A percentile compares a stretch with the other conserved stretches of the same genome.
Conservation (phyloP, 1,284 basidiomycete species). For the Takashimella koratensis region DNA sequence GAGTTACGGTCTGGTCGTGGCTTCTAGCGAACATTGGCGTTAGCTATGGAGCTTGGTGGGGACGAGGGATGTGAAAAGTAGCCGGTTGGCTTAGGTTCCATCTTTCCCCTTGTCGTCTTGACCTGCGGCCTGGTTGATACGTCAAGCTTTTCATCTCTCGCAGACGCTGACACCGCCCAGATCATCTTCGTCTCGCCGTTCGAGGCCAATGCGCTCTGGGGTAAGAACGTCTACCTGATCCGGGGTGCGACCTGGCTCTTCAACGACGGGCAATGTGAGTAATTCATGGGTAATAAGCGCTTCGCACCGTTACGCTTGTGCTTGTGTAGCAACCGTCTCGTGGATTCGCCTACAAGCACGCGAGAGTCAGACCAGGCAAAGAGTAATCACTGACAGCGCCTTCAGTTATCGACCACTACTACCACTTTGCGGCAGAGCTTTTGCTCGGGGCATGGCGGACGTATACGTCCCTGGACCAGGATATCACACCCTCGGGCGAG, state of each 20-base stretch:
- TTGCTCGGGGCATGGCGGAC: conserved; percentile 68
- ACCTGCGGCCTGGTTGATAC: not conserved
- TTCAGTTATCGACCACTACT: conserved; percentile 69
- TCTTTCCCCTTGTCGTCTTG: not conserved
- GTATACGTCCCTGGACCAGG: conserved; percentile 53
- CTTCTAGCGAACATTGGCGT: not conserved
- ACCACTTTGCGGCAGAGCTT: conserved; percentile 75
- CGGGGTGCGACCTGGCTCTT: conserved; percentile 60
- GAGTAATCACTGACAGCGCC: not conserved
- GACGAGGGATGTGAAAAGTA: no score
- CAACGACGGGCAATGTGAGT: conserved; percentile 50
- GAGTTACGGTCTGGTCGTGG: conserved; percentile 29
- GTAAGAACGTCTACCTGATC: conserved; percentile 60
- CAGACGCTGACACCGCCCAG: conserved; percentile 5
- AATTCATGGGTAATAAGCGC: not conserved
- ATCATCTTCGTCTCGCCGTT: conserved; percentile 55
- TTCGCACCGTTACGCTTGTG: no score
- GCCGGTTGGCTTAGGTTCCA: no score
- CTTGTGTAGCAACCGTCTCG: no score
- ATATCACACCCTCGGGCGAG: conserved; percentile 36
- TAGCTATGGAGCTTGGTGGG: not conserved
- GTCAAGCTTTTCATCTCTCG: no score
- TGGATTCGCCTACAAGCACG: not conserved
- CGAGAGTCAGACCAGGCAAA: not conserved
- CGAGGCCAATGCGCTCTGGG: conserved; percentile 64